Percentiles rank a stretch among this genome's conserved stretches.
These are phyloP conservation scores for Sarocladiaceae sp. DNA, from an alignment of 2,329 filamentous ascomycete species.

Conservation along the genomic window DNA sequence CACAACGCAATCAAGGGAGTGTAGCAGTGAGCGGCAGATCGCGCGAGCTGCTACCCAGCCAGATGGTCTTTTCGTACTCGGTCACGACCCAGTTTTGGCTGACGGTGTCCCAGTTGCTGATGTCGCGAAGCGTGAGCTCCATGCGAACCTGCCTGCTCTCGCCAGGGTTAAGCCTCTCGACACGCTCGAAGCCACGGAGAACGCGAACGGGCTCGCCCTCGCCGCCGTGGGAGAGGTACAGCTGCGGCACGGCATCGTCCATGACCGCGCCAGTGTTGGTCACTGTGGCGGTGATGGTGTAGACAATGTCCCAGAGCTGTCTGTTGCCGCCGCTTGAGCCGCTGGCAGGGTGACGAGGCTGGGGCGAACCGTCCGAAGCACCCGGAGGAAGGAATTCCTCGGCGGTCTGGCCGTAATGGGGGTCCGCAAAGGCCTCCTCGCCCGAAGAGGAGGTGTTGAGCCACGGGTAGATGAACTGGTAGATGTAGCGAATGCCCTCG, in stretches of 20 bases:
- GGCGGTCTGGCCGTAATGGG: conserved; percentile 52
- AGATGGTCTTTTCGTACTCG: conserved; percentile 44
- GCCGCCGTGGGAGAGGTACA: conserved; percentile 77
- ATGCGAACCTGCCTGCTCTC: conserved; percentile 58
- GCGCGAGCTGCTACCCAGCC: conserved; percentile 49
- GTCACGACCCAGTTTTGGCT: conserved; percentile 79
- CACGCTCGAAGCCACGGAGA: conserved; percentile 75
- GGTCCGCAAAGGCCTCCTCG: conserved; percentile 48
- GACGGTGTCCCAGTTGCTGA: conserved; percentile 78
- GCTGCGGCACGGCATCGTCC: conserved; percentile 68
- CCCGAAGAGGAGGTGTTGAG: conserved; percentile 58
- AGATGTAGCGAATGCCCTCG: conserved; percentile 42
- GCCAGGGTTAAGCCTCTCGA: conserved; percentile 63
- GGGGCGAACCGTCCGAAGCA: conserved; percentile 48
- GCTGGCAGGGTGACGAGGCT: conserved; percentile 45
- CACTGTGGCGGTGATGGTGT: conserved; percentile 60
- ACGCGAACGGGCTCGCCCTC: conserved; percentile 59
- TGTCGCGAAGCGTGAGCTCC: conserved; percentile 68
- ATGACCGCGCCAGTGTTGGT: conserved; percentile 61
- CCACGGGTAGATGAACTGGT: conserved; percentile 63
- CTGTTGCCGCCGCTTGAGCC: conserved; percentile 58
- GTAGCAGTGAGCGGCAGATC: conserved; percentile 38
- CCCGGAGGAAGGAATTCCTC: conserved; percentile 54
- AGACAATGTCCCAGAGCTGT: conserved; percentile 62
- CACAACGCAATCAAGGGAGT: no score